Evolutionary conservation across 768 basidiomycete species (phyloP).

Genomic region (Collybia nuda): DNA sequence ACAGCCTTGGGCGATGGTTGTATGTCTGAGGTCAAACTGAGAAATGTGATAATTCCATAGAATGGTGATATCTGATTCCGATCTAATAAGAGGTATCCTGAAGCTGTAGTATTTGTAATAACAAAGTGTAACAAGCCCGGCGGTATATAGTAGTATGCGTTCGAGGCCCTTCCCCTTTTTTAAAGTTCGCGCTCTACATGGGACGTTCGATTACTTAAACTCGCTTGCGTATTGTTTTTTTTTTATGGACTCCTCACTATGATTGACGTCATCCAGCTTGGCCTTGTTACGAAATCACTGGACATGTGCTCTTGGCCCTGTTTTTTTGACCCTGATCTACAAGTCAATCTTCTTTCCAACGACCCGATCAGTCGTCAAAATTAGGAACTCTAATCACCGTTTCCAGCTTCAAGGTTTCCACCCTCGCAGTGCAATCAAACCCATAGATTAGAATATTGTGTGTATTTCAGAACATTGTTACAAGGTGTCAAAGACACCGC

Average conservation of each 20-base stretch:
- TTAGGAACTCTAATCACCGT: slow-evolving; percentile 9
- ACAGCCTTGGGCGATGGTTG: slow-evolving; percentile 56
- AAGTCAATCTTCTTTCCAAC: slow-evolving; percentile 14
- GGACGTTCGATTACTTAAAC: too few relatives aligned
- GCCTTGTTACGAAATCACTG: neutral
- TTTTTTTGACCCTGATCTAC: slow-evolving; percentile 21
- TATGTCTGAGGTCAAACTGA: slow-evolving; percentile 42
- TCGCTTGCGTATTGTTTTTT: too few relatives aligned
- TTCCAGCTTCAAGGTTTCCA: slow-evolving; percentile 13
- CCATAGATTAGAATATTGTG: neutral
- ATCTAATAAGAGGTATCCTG: neutral
- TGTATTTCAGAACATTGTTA: neutral
- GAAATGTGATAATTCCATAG: neutral
- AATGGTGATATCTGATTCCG: neutral
- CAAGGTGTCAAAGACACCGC: neutral
- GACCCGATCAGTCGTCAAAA: slow-evolving; percentile 15
- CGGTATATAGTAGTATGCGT: too few relatives aligned
- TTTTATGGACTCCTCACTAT: neutral
- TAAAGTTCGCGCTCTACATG: too few relatives aligned
- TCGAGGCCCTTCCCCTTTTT: too few relatives aligned
- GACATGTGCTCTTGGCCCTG: too few relatives aligned
- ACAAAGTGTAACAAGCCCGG: too few relatives aligned
- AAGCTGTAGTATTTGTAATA: neutral
- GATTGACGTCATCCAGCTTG: slow-evolving; percentile 14
- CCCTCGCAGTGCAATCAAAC: neutral